Percentiles rank a stretch among this genome's conserved stretches.
Conservation (phyloP, 2,329 filamentous ascomycete genomes). For the Zelopaecilomyces penicillatus region DNA sequence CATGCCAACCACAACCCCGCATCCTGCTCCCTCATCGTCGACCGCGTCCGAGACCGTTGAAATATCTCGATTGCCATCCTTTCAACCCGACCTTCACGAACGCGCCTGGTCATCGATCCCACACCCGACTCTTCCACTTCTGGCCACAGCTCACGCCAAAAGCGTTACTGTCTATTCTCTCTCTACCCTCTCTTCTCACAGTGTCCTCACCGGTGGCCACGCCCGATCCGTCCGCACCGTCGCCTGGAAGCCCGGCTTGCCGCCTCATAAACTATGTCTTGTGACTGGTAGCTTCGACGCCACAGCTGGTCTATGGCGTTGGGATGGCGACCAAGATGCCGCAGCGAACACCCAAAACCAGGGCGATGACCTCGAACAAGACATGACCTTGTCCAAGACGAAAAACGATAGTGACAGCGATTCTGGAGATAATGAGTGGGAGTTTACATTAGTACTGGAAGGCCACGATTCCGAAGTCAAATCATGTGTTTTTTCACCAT, state of each 20-base stretch:
- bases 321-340: slow-evolving; percentile 39
- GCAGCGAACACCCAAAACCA: slow-evolving; percentile 20
- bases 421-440: slow-evolving; percentile 73
- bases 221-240: slow-evolving; percentile 78
- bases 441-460: slow-evolving; percentile 84
- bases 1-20: slow-evolving; percentile 16
- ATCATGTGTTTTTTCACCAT: slow-evolving; percentile 63
- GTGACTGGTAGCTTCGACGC: slow-evolving; percentile 93
- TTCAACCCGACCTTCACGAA: slow-evolving; percentile 51
- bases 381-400: slow-evolving; percentile 23
- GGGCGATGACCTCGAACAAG: slow-evolving; percentile 29
- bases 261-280: slow-evolving; percentile 59
- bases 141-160: slow-evolving; percentile 84
- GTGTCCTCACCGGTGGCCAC: slow-evolving; percentile 76
- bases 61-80: slow-evolving; percentile 39
- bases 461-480: slow-evolving; percentile 95
- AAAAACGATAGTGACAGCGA: slow-evolving; percentile 17
- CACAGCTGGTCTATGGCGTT: slow-evolving; percentile 77
- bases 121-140: slow-evolving; percentile 77
- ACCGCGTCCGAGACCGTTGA: slow-evolving; percentile 9
- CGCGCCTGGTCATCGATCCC: slow-evolving; percentile 82
- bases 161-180: slow-evolving; percentile 86
- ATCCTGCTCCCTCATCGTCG: slow-evolving; percentile 3
- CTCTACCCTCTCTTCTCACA: slow-evolving; percentile 68
- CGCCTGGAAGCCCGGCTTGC: slow-evolving; percentile 74